Percentiles rank a stretch among this genome's conserved stretches.
Conservation (phyloP, 805 yeast genomes). For the Brettanomyces naardenensis region DNA sequence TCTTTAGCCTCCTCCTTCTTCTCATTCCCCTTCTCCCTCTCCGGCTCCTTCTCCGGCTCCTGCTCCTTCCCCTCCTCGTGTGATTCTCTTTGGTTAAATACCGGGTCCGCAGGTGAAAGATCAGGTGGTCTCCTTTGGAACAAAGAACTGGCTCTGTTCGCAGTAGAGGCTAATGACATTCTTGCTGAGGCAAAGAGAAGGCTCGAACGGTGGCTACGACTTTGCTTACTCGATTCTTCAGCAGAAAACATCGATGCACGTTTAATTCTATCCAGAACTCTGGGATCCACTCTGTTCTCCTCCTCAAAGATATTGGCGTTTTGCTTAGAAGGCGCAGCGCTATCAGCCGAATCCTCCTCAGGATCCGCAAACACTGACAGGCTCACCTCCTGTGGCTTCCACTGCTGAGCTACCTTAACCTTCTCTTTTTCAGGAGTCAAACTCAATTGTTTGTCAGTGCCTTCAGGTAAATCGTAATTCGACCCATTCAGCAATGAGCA, state of each 20-base stretch:
- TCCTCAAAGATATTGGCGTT: slow-evolving; percentile 8
- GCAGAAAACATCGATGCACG: too few relatives aligned
- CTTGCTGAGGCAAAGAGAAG: background rate
- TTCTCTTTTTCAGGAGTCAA: slow-evolving; percentile 21
- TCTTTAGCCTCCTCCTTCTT: background rate
- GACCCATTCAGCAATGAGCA: slow-evolving; percentile 22
- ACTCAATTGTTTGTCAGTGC: slow-evolving; percentile 13
- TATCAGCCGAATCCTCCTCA: slow-evolving; percentile 12
- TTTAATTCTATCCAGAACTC: background rate
- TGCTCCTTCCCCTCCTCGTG: background rate
- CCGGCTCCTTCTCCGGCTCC: background rate
- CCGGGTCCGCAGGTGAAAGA: slow-evolving; percentile 14
- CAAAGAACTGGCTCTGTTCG: slow-evolving; percentile 9
- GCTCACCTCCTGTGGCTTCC: slow-evolving; percentile 4
- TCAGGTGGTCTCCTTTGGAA: slow-evolving; percentile 3
- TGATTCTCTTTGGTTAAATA: slow-evolving; percentile 4
- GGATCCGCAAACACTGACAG: slow-evolving; percentile 23
- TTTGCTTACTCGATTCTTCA: background rate
- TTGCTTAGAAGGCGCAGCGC: background rate
- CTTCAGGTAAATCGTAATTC: slow-evolving; percentile 21
- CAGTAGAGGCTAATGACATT: background rate
- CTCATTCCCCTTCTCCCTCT: background rate
- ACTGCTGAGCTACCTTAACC: background rate
- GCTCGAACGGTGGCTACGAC: background rate
- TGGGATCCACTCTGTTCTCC: slow-evolving; percentile 7